Base-by-base conservation (phyloP, 768 basidiomycete species). In the Xerocomus brunneocitrinus region DNA sequence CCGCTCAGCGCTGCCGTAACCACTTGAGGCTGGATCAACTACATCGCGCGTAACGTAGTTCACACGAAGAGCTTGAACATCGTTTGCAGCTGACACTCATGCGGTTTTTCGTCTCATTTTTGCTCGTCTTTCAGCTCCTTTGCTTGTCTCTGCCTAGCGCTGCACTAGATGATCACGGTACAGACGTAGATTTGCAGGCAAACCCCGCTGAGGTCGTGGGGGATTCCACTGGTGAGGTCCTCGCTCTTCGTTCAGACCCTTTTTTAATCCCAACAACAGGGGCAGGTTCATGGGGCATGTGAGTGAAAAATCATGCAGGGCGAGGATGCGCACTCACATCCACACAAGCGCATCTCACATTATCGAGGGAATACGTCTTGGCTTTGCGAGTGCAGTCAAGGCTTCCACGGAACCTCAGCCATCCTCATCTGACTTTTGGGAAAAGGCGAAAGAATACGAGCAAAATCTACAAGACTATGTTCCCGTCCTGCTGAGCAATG, bases 341-440 rank as follows among this genome's bases (percentile, higher is more conserved):
- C 38, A 39, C 38, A 19, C n/a, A 39, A 39, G 38, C 19, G 1
- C 1, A 19, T 19, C 19, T 19, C 19, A 19, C 19, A 1, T 19
- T 19, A 19, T 19, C 19, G 19, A 19, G 19, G 19, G 19, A 19
- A 19, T 19, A 13, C 3, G 5, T 16, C n/a, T n/a, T 36, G 3
- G 7, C 27, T 1, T 50, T 25, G 28, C 32, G 10, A 22, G 27
- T 5, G n/a, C n/a, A 5, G 2, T 45, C 27, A 28, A 52, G 32
- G 27, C 43, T 2, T 25, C 38, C 5, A 10, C 38, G 9, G n/a
- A 19, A 5, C 19, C 55, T 16, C 4, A 34, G 14, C 6, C 30
- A 9, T 47, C 61, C 1, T 13, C 52, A 0, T 25, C 43, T 5
- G 44, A 61, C 34, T 58, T 55, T 49, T 60, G 49, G 62, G 58